phyloP scores from a whole-genome alignment of 176 grass and related monocot genomes.

The Eragrostis curvula region DNA sequence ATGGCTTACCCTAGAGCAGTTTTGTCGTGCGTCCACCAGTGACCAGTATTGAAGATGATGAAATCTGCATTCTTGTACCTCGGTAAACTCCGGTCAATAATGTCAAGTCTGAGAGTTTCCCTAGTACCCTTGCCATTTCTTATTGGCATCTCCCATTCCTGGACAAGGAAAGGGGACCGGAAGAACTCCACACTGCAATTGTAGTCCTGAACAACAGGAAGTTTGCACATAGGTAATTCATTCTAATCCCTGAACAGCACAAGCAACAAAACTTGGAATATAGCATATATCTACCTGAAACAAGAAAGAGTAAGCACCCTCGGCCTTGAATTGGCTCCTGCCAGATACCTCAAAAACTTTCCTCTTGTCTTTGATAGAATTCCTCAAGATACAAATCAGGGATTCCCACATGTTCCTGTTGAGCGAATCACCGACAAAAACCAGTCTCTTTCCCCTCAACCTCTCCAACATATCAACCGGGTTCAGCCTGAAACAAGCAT shows the following conservation, averaged over 20 bases:
- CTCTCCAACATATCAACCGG: conserved; percentile 74
- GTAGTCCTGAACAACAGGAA: conserved; percentile 68
- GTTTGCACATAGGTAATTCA: conserved; percentile 31
- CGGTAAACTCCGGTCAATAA: conserved; percentile 50
- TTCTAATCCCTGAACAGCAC: conserved; percentile 24
- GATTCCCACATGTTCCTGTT: conserved; percentile 99
- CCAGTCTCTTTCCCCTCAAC: conserved; percentile 82
- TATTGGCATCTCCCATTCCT: conserved; percentile 62
- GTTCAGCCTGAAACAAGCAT: conserved; percentile 62
- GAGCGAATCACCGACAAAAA: conserved; percentile 92
- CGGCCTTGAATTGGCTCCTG: conserved; percentile 61
- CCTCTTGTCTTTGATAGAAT: conserved; percentile 63
- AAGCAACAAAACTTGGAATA: not conserved
- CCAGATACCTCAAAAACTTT: conserved; percentile 87
- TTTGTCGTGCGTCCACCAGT: conserved; percentile 99
- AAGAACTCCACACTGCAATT: conserved; percentile 94
- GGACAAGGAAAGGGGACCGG: conserved; percentile 82
- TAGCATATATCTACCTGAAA: conserved; percentile 51
- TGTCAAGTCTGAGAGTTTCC: conserved; percentile 89
- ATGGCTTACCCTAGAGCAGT: conserved; percentile 81
- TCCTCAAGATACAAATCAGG: conserved; percentile 74
- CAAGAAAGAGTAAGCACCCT: conserved; percentile 79
- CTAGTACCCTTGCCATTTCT: conserved; percentile 45
- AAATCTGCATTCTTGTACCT: conserved; percentile 80
- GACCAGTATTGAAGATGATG: conserved; percentile 91